Percentiles rank a stretch among this genome's conserved stretches.
These are phyloP conservation scores for Phytopythium oedochilum DNA, from an alignment of 352 stramenopile species.

Conservation along the genomic window DNA sequence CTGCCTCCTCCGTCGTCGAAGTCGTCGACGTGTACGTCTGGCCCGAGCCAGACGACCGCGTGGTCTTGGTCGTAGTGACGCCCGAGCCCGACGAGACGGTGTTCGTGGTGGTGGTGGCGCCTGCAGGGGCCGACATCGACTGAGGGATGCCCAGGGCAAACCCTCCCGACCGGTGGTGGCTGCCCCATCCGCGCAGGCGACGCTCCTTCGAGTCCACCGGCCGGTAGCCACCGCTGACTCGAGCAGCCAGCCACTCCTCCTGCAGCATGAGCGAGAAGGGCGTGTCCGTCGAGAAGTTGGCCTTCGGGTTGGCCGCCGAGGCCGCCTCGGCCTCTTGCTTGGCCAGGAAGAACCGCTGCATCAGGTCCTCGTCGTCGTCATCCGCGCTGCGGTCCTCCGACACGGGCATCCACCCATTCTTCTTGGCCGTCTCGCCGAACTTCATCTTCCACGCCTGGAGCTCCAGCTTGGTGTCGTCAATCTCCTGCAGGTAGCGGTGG, in stretches of 20 bases:
- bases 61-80: constrained; percentile 14
- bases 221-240: constrained; percentile 2
- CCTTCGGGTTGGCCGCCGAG: constrained; percentile 25
- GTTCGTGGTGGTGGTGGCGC: constrained; percentile 10
- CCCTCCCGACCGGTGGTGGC: constrained; percentile 3
- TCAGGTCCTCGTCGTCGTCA: constrained; percentile 27
- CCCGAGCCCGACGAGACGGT: constrained; percentile 16
- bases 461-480: constrained; percentile 24
- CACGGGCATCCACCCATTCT: constrained; percentile 30
- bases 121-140: not conserved
- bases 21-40: constrained; percentile 16
- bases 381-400: constrained; percentile 30
- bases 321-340: constrained; percentile 30
- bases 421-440: constrained; percentile 16
- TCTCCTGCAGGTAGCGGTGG: constrained; percentile 32
- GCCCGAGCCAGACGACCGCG: constrained; percentile 15
- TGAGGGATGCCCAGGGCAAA: constrained; percentile 2
- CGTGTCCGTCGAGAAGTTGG: constrained; percentile 35
- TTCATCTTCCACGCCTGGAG: constrained; percentile 30
- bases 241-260: constrained; percentile 21
- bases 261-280: constrained; percentile 54
- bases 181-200: constrained; percentile 15
- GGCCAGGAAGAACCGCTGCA: constrained; percentile 41
- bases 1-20: constrained; percentile 5
- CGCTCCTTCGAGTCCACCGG: constrained; percentile 5